Evolutionary conservation across 768 basidiomycete species (phyloP), one percentile per base, ranked within the genome.

Genomic region (Hygrocybe punicea): DNA sequence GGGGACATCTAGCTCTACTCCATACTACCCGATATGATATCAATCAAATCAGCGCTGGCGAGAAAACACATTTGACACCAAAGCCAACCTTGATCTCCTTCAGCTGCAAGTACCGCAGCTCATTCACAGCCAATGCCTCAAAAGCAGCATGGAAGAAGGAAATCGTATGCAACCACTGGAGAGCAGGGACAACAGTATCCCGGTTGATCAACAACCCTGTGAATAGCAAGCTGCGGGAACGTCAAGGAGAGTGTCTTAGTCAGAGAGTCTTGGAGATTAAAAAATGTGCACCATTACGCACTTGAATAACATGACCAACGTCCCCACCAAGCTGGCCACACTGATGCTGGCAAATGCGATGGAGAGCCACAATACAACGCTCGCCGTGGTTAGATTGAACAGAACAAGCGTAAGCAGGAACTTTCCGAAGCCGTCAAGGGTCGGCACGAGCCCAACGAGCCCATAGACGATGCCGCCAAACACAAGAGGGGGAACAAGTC

Each of bases 141-240:
- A 94, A 98, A 0, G 92, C 97, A 21, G 97, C 96, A 74, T 99
- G 97, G 86, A 97, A 99, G 81, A 98, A 98, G 5, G 94, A 97
- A 6, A 91, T 67, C 0, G 89, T 93, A 67, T 94, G 90, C 58
- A 99, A 74, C 91, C 93, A 97, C 57, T 82, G 85, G 50, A 97
- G 76, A 36, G 76, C 79, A 0, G 80, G 78, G 0, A 83, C 78
- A 11, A 98, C 83, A 24, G 88, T 87, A 58, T 94, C 90, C 48
- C 93, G 86, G 72, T 98, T 99, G 74, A 99, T 93, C 59, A 98
- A 78, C 55, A 98, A 74, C 4, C 97, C 97, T 6, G 96, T 96
- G 72, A 98, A 99, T 57, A 98, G 78, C 55, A 99, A 77, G 69
- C 96, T 98, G 65, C 19, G 49, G 16, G 29, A 16, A 5, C 49